Percentiles rank a stretch among this genome's conserved stretches.
phyloP scores from a whole-genome alignment of 106 monocot species.

The Apostasia ramifera region DNA sequence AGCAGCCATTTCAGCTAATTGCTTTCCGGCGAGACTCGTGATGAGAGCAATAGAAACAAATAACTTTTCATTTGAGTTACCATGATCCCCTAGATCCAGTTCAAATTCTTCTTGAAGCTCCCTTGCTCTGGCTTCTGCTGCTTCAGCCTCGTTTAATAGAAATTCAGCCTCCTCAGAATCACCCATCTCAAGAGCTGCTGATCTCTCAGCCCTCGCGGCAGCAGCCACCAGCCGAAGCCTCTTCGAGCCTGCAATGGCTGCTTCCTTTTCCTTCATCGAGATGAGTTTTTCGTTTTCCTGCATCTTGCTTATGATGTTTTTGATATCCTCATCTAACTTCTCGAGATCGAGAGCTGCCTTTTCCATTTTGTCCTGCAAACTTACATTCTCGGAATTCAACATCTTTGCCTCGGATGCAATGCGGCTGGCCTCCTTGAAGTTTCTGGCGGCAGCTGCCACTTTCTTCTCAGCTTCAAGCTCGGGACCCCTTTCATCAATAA shows the following conservation, averaged over 20 bases:
- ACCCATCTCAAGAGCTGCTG: conserved; percentile 58
- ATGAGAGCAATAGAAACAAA: conserved; percentile 36
- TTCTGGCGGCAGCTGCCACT: conserved; percentile 86
- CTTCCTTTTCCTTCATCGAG: conserved; percentile 66
- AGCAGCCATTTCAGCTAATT: conserved; percentile 25
- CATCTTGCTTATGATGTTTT: conserved; percentile 30
- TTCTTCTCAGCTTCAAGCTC: conserved; percentile 98
- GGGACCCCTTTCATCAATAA: conserved; percentile 84
- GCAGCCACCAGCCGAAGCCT: conserved; percentile 49
- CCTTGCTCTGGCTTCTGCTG: conserved; percentile 59
- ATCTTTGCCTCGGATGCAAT: conserved; percentile 81
- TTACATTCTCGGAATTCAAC: conserved; percentile 62
- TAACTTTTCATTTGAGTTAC: conserved; percentile 8
- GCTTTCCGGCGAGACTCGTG: conserved; percentile 21
- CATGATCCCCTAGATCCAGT: conserved; percentile 29
- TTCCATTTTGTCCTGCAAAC: conserved; percentile 40
- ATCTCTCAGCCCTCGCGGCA: conserved; percentile 70
- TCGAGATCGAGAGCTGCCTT: conserved; percentile 39
- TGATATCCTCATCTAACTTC: conserved; percentile 56
- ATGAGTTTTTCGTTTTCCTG: conserved; percentile 59
- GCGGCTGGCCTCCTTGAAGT: conserved; percentile 91
- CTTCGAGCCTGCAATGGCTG: conserved; percentile 49
- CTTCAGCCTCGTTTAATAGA: conserved; percentile 59
- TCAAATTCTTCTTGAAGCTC: conserved; percentile 53
- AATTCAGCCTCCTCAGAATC: conserved; percentile 59